Evolutionary conservation across 805 yeast species (phyloP), one percentile per base, ranked within the genome.

Genomic region (Lachancea nothofagi): DNA sequence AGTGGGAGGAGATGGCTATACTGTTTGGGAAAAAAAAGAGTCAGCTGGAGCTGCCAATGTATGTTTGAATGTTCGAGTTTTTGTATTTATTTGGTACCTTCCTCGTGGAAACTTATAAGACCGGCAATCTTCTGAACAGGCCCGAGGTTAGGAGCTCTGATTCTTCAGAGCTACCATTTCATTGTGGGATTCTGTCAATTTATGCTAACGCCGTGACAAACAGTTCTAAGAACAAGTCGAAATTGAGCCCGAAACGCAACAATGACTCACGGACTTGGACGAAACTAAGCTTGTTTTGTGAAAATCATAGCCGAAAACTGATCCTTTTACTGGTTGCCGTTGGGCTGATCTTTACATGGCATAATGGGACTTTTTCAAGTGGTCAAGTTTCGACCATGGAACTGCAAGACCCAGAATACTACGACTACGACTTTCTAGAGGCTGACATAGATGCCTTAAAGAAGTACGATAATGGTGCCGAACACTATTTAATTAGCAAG

Each of bases 391-490:
- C 32, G 19, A 18, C 25, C 4, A 3, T 29, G 13, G 25, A 14
- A 14, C 38, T 61, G 18, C 45, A 44, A n/a, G 65, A 58, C 13
- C 38, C 46, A 15, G 65, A 59, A 29, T 62, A 62, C 33, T 62
- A 62, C 40, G 50, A 62, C 41, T 53, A 48, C 36, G 65, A 63
- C 44, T 57, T 60, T 43, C 59, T 60, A 43, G 46, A 51, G 18
- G 46, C 65, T n/a, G 70, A 68, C 41, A 44, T 49, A 10, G 55
- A 52, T 12, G 50, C 48, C 7, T 42, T 67, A 14, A 27, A 45
- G 17, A 65, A 65, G 43, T 67, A 56, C 43, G 70, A 67, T 43
- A 55, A 59, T 10, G 72, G 72, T 35, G 65, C 55, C 2, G 62
- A 60, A 29, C 56, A 62, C 30, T 69, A 59, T 38, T 43, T 65